Percentiles rank a stretch among this genome's conserved stretches.
phyloP scores from a whole-genome alignment of 495 filamentous ascomycete genomes.

The Penicillium mononematosum region DNA sequence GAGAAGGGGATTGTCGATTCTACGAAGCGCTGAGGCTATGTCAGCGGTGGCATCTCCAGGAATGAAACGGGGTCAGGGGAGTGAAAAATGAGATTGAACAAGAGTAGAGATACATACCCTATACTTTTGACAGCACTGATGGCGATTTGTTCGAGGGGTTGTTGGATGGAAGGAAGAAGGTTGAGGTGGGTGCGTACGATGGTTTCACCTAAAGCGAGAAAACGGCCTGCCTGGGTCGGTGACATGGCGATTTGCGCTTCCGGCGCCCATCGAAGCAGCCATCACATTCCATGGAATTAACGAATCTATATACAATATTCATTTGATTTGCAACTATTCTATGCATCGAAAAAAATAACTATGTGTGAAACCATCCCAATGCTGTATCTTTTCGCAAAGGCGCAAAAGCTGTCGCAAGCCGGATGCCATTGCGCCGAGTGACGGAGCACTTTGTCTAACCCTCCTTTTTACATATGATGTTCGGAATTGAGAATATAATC shows the following conservation, averaged over 20 bases:
- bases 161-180: constrained; percentile 24
- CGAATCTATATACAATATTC: neutral
- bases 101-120: constrained; percentile 21
- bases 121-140: constrained; percentile 16
- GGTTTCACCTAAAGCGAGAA: constrained; percentile 49
- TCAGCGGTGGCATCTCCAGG: constrained; percentile 43
- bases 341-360: constrained; percentile 3
- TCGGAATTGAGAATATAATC: constrained; percentile 6
- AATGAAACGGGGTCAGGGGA: constrained; percentile 21
- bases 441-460: constrained; percentile 20
- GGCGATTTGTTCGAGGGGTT: constrained; percentile 13
- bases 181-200: constrained; percentile 40
- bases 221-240: constrained; percentile 39
- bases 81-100: constrained; percentile 2
- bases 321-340: neutral
- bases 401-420: constrained; percentile 33
- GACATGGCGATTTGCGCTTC: constrained; percentile 42
- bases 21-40: constrained; percentile 47
- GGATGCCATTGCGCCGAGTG: constrained; percentile 30
- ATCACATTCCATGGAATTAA: constrained; percentile 21
- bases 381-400: constrained; percentile 24
- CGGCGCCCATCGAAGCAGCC: constrained; percentile 25
- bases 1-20: constrained; percentile 37
- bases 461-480: neutral
- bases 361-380: neutral